A percentile compares a stretch with the other conserved stretches of the same genome.
phyloP scores from a whole-genome alignment of 2,329 filamentous ascomycete species.

The Macrophomina tecta region DNA sequence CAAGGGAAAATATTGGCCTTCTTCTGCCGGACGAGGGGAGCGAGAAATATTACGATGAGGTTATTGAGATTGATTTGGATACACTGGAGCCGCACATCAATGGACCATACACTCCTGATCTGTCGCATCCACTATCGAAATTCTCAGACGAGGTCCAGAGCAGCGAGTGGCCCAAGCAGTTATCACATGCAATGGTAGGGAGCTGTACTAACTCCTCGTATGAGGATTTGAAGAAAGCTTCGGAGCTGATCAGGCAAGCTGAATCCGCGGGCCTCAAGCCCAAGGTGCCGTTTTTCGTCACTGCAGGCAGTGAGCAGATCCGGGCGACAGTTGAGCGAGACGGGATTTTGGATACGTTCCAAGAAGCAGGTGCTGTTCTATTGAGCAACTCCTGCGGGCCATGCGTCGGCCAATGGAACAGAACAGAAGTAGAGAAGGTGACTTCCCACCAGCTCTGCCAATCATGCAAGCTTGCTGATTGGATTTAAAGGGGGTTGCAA shows the following conservation, averaged over 20 bases:
- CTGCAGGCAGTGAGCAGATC: conserved; percentile 45
- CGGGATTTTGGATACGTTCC: conserved; percentile 38
- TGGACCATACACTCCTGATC: conserved; percentile 45
- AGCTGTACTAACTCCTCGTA: conserved; percentile 48
- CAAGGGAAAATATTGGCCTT: conserved; percentile 34
- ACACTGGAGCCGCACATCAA: conserved; percentile 45
- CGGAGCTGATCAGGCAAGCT: conserved; percentile 40
- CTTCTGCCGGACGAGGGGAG: conserved; percentile 40
- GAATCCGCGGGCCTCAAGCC: conserved; percentile 39
- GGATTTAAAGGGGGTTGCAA: conserved; percentile 35
- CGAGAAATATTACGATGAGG: conserved; percentile 41
- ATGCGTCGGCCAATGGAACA: conserved; percentile 46
- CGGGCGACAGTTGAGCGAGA: conserved; percentile 40
- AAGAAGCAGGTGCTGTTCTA: conserved; percentile 41
- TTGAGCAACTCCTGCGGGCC: conserved; percentile 45
- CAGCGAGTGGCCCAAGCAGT: conserved; percentile 40
- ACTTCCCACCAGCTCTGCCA: not conserved
- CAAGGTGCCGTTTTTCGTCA: conserved; percentile 41
- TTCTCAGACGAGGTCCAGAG: conserved; percentile 36
- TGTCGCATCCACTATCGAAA: conserved; percentile 42
- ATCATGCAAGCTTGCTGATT: not conserved
- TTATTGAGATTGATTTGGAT: conserved; percentile 45
- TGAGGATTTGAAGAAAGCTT: conserved; percentile 43
- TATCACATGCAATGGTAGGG: conserved; percentile 42
- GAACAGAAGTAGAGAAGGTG: conserved; percentile 38